These are phyloP conservation scores for Hexamita inflata DNA, from an alignment of 208 protist genomes.

Conservation along the genomic window DNA sequence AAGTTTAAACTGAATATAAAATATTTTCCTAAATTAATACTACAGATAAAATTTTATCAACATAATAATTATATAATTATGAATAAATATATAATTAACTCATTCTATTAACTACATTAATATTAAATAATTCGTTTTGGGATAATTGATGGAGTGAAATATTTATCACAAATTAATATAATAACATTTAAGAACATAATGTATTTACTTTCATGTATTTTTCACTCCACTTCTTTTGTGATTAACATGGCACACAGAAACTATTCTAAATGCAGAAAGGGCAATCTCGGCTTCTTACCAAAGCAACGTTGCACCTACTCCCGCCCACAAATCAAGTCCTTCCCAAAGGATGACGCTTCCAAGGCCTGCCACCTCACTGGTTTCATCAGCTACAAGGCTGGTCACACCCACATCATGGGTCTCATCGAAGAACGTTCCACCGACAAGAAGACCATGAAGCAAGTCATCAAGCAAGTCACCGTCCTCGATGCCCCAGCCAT, in stretches of 20 bases:
- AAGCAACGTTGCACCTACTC: conserved; percentile 27
- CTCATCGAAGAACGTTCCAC: conserved; percentile 78
- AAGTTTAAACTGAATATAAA: too few species aligned
- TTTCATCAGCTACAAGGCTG: conserved; percentile 95
- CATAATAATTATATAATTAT: too few species aligned
- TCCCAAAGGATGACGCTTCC: conserved; percentile 35
- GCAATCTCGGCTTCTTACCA: conserved; percentile 40
- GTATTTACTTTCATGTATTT: too few species aligned
- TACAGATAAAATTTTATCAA: too few species aligned
- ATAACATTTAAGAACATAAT: too few species aligned
- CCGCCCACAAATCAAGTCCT: conserved; percentile 23
- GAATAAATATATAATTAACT: too few species aligned
- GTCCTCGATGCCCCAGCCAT: conserved; percentile 93
- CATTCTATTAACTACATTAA: too few species aligned
- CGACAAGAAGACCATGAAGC: conserved; percentile 91
- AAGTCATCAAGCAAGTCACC: conserved; percentile 90
- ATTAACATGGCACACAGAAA: conserved; percentile 23
- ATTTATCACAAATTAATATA: too few species aligned
- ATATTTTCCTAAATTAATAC: too few species aligned
- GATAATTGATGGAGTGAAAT: too few species aligned
- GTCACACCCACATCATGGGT: conserved; percentile 96
- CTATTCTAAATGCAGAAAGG: conserved; percentile 30
- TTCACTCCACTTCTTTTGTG: too few species aligned
- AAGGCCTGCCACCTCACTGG: conserved; percentile 31
- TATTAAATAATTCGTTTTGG: too few species aligned